phyloP scores from a whole-genome alignment of 345 rosid species.

The Pugionium dolabratum region DNA sequence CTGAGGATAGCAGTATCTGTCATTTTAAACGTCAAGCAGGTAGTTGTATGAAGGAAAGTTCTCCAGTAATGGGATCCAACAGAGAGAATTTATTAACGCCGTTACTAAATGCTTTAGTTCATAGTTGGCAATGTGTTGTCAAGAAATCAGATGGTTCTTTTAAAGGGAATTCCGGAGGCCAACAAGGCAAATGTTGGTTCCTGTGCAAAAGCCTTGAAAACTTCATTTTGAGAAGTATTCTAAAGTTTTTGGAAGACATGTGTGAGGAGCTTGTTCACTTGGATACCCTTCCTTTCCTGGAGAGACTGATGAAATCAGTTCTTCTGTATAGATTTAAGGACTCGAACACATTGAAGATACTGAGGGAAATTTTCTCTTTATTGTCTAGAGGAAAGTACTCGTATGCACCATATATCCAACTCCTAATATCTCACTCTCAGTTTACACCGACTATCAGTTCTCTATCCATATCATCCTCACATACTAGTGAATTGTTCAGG shows the following conservation, averaged over 20 bases:
- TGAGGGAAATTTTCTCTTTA: conserved; percentile 49
- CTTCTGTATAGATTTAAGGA: conserved; percentile 83
- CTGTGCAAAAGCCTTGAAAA: conserved; percentile 66
- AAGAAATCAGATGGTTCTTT: conserved; percentile 48
- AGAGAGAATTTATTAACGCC: conserved; percentile 46
- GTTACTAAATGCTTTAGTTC: conserved; percentile 56
- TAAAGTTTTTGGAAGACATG: conserved; percentile 53
- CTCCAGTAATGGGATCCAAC: conserved; percentile 38
- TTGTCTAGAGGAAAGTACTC: conserved; percentile 62
- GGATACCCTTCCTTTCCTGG: conserved; percentile 69
- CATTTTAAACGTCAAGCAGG: conserved; percentile 40
- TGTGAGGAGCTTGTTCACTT: conserved; percentile 50
- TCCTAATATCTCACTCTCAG: conserved; percentile 82
- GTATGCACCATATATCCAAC: conserved; percentile 55
- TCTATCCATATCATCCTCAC: conserved; percentile 43
- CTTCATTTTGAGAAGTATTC: conserved; percentile 65
- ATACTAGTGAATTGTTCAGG: conserved; percentile 56
- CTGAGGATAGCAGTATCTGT: conserved; percentile 40
- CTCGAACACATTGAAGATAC: conserved; percentile 56
- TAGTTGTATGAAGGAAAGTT: conserved; percentile 35
- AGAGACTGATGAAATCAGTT: conserved; percentile 58
- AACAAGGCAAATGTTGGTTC: conserved; percentile 40
- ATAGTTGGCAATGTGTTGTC: conserved; percentile 64
- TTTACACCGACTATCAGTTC: conserved; percentile 60
- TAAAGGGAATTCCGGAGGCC: conserved; percentile 37